A percentile compares a stretch with the other conserved stretches of the same genome.
Evolutionary conservation across 2,329 filamentous ascomycete genomes (phyloP).

Genomic region (Xylariaceae sp.): DNA sequence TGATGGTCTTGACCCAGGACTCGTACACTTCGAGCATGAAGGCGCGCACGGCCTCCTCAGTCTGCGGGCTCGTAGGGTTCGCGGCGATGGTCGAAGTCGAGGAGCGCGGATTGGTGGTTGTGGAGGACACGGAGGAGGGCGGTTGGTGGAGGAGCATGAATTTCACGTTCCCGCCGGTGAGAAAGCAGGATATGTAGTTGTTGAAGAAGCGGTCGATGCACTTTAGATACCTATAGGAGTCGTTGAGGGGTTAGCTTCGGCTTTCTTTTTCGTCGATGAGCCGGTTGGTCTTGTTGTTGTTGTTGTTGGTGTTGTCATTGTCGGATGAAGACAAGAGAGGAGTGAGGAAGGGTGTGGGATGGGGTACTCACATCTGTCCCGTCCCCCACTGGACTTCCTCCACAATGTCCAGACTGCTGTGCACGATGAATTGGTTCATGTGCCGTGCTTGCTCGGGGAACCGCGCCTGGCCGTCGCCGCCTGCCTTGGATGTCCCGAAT

Average conservation of each 20-base stretch:
- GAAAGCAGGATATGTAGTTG: conserved; percentile 92
- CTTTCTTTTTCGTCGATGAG: no score
- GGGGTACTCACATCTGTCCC: conserved; percentile 71
- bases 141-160: conserved; percentile 95
- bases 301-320: no score
- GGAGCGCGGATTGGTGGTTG: conserved; percentile 40
- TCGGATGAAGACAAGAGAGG: no score
- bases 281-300: no score
- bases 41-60: conserved; percentile 92
- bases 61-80: conserved; percentile 87
- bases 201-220: conserved; percentile 97
- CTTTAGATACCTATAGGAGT: conserved; percentile 74
- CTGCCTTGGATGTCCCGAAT: conserved; percentile 95
- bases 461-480: conserved; percentile 88
- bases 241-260: background rate
- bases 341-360: conserved; percentile 3
- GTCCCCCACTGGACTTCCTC: conserved; percentile 96
- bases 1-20: conserved; percentile 93
- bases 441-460: conserved; percentile 89
- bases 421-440: conserved; percentile 97
- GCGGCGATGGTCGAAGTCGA: conserved; percentile 76
- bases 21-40: conserved; percentile 98
- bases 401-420: conserved; percentile 91
- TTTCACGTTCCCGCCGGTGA: conserved; percentile 90
- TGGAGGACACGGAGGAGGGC: conserved; percentile 68